Base-by-base conservation (phyloP, 208 protist genomes). In the Histomonas meleagridis region DNA sequence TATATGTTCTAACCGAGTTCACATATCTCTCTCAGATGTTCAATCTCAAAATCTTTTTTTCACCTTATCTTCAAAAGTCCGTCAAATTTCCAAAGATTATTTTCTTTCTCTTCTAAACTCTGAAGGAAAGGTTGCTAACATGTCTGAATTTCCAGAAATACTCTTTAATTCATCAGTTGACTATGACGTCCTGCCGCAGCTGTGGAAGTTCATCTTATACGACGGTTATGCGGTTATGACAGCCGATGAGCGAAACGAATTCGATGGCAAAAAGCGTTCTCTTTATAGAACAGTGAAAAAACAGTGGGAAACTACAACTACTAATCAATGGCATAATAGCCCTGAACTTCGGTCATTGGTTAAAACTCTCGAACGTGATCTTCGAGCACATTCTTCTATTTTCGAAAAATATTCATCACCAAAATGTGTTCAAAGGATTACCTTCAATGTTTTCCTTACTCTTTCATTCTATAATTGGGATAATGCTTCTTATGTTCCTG, bases 81-180 rank as follows among this genome's bases (percentile, higher is more conserved):
- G 55, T 32, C 32, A 32, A 26, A 43, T 86, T 12, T 40, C 76
- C 32, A 28, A 14, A 23, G 76, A 86, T 40, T 14, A 86, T 51
- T 86, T 51, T 48, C 9, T 26, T 7, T 7, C 51, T 10, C 16
- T 86, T 0, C 38, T 86, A 5, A 46, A 86, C 28, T 16, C 0
- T 26, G 76, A 86, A n/a, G 76, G 76, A n/a, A 86, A 86, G 38
- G 14, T 86, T 72, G 40, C 32, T 26, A 32, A 72, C n/a, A 18
- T 7, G 5, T 43, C 46, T 38, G 76, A 46, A 9, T 86, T 86
- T 38, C 76, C 76, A 38, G 9, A 9, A 32, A 46, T 86, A 38
- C 55, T 86, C n/a, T 86, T 57, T 16, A 86, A 86, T 86, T 26
- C n/a, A n/a, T 5, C 51, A 40, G 32, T 86, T n/a, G 76, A 86